phyloP scores from a whole-genome alignment of 306 rosid genomes.

The Malus orientalis region DNA sequence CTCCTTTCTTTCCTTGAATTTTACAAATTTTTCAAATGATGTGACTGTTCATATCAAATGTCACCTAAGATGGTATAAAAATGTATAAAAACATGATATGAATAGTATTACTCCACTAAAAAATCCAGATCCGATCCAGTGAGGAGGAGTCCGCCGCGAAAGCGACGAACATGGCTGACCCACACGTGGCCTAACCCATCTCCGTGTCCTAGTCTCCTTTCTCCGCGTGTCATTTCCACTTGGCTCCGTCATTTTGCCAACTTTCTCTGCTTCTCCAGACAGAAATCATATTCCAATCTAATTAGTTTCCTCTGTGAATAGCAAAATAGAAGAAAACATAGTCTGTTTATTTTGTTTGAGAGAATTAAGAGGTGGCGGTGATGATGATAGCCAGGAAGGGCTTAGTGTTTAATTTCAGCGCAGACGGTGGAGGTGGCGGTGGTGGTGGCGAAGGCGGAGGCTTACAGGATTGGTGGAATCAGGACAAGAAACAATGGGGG shows the following conservation, averaged over 20 bases:
- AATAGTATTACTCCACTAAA: too few species aligned
- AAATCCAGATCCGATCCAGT: neutral
- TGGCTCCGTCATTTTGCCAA: neutral
- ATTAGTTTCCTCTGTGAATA: neutral
- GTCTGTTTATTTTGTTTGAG: neutral
- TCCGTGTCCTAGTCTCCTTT: slow-evolving; percentile 17
- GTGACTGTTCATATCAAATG: too few species aligned
- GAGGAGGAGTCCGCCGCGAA: neutral
- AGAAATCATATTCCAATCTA: neutral
- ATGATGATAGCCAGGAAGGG: neutral
- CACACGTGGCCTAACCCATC: neutral
- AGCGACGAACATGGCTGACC: slow-evolving; percentile 20
- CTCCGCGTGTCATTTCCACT: neutral
- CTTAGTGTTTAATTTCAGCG: slow-evolving; percentile 16
- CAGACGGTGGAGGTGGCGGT: slow-evolving; percentile 9
- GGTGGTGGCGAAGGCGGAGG: neutral
- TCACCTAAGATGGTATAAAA: too few species aligned
- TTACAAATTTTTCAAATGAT: too few species aligned
- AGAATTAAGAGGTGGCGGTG: slow-evolving; percentile 7
- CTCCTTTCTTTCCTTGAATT: too few species aligned
- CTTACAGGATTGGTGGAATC: slow-evolving; percentile 23
- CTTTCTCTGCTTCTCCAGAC: neutral
- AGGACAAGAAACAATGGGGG: slow-evolving; percentile 31
- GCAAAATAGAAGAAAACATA: neutral
- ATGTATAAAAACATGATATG: too few species aligned